Evolutionary conservation across 2,329 filamentous ascomycete genomes (phyloP).

Genomic region (Fusarium mangiferae): DNA sequence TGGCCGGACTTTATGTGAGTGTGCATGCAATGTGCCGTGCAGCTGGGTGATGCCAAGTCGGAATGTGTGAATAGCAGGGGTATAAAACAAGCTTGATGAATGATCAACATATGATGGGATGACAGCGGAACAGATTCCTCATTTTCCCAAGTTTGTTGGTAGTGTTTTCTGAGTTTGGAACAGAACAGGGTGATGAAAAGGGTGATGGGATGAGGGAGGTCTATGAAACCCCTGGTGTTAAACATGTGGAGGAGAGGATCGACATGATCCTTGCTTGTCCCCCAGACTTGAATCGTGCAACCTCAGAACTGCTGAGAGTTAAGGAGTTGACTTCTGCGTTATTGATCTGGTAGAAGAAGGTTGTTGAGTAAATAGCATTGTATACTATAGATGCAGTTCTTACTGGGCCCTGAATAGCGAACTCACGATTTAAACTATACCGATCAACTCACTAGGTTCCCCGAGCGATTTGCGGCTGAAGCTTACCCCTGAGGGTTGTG

Average conservation of each 20-base stretch:
- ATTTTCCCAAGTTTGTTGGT: neutral
- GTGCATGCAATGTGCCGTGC: neutral
- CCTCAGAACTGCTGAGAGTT: neutral
- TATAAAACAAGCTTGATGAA: neutral
- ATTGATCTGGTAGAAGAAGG: neutral
- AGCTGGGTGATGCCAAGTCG: neutral
- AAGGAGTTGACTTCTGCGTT: neutral
- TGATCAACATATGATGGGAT: conserved; percentile 23
- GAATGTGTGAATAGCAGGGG: neutral
- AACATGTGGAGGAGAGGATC: conserved; percentile 28
- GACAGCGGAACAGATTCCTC: conserved; percentile 33
- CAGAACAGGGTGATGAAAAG: neutral
- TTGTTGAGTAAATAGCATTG: neutral
- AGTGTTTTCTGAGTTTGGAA: neutral
- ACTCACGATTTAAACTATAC: neutral
- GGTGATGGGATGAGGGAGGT: conserved; percentile 8
- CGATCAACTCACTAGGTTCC: neutral
- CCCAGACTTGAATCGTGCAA: neutral
- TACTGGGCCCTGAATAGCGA: neutral
- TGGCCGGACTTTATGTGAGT: neutral
- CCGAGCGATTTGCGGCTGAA: conserved; percentile 24
- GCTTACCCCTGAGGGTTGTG: conserved; percentile 11
- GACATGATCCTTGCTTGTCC: conserved; percentile 36
- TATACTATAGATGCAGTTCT: too few species aligned
- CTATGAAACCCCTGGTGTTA: conserved; percentile 22